Conservation (phyloP, 139 green algal genomes). For the Spirogloea muscicola region DNA sequence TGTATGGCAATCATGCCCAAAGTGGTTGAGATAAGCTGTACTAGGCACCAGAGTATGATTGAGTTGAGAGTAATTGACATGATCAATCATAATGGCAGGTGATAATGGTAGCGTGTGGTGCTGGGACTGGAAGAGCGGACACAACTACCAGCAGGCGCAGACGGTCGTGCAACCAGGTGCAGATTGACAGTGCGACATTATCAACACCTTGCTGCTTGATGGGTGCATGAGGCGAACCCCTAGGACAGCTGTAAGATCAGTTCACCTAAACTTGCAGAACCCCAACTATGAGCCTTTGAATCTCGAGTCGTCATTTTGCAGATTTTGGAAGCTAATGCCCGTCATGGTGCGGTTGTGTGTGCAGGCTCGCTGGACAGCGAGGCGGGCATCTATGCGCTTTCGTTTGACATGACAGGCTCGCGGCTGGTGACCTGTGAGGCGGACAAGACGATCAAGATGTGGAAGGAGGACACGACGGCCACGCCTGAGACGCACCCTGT, state of each 20-base stretch:
- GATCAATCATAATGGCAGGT: conserved; percentile 7
- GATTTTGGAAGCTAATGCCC: too few relatives aligned
- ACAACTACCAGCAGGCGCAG: conserved; percentile 84
- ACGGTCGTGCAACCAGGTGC: conserved; percentile 76
- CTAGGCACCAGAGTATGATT: not conserved
- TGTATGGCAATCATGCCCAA: not conserved
- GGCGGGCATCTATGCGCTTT: conserved; percentile 67
- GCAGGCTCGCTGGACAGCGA: conserved; percentile 81
- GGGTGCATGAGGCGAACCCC: too few relatives aligned
- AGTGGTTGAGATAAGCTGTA: not conserved
- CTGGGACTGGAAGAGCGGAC: conserved; percentile 89
- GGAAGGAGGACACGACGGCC: conserved; percentile 78
- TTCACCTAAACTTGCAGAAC: too few relatives aligned
- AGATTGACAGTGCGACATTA: too few relatives aligned
- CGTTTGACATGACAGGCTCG: conserved; percentile 70
- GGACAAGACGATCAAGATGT: conserved; percentile 98
- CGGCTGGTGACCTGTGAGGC: conserved; percentile 82
- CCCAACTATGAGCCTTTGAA: too few relatives aligned
- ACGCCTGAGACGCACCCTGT: conserved; percentile 78
- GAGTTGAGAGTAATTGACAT: not conserved
- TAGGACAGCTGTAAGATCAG: too few relatives aligned
- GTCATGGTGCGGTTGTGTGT: too few relatives aligned
- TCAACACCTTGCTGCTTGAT: too few relatives aligned
- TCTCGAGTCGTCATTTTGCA: too few relatives aligned
- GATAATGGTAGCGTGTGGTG: conserved; percentile 54